Base-by-base conservation (phyloP, 2,329 filamentous ascomycete species). In the Epichloe sylvatica region DNA sequence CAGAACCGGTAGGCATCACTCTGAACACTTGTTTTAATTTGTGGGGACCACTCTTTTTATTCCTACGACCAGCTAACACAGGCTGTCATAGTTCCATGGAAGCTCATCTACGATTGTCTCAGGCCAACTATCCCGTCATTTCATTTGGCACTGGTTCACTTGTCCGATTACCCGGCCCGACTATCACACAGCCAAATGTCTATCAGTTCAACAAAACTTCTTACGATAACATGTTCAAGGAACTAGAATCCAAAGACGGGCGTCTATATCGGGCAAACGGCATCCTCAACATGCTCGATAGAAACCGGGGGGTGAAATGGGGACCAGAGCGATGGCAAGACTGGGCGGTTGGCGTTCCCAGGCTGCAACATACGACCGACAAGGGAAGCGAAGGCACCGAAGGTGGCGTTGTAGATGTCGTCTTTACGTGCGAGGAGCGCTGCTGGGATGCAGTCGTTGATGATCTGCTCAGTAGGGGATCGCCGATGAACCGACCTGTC, bases 381-480 rank as follows among this genome's bases (percentile, higher is more conserved):
- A 81, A 84, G 61, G 92, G 92, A 23, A 81, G 81, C 51, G 65
- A 77, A 17, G 92, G 92, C 15, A 85, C 86, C 7, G 92, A 98
- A 65, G 85, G 83, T 7, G 92, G 92, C 6, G 75, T 94, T 4
- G 90, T 95, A 0, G 92, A 98, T 63, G 73, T 97, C 6, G 90
- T 98, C 51, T 90, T 98, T 57, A 98, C 92, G 0, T 98, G 92
- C 62, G 92, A 98, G 66, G 92, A 98, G 69, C 77, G 92, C 53
- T 98, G 92, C 64, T 98, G 94, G 88, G 92, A 98, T 67, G 90
- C 92, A 4, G 92, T 98, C 35, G 78, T 98, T 11, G 92, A 98
- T 60, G 91, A 98, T 64, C 73, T 98, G 47, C 79, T 95, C 54
- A 86, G 81, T 59, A 80, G 94, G 54, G 92, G 91, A 7, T 81